Conservation (phyloP, 2,329 filamentous ascomycete genomes). For the Fusarium denticulatum region DNA sequence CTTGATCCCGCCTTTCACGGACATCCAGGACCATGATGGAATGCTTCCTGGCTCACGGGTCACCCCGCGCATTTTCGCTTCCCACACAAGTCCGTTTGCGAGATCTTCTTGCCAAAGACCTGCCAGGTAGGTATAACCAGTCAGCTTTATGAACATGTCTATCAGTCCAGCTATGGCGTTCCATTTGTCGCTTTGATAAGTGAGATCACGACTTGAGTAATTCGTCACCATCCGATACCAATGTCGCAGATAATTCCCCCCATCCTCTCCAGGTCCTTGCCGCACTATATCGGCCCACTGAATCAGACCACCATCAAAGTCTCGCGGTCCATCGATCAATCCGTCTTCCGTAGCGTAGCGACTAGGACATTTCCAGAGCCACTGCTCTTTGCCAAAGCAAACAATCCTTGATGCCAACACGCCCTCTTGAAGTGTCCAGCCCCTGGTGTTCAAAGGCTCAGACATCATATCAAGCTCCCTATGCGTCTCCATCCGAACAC, state of each 20-base stretch:
- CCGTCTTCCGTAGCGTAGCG: conserved; percentile 3
- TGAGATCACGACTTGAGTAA: neutral
- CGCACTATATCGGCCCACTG: neutral
- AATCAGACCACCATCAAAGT: neutral
- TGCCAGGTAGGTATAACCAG: neutral
- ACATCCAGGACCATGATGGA: conserved; percentile 4
- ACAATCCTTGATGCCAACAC: neutral
- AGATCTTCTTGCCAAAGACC: conserved; percentile 12
- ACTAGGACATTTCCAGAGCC: conserved; percentile 12
- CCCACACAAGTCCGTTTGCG: neutral
- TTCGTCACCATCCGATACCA: conserved; percentile 1
- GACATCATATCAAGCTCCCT: neutral
- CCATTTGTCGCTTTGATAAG: neutral
- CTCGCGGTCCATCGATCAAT: neutral
- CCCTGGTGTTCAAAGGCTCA: neutral
- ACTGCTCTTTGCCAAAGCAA: neutral
- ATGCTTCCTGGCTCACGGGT: neutral
- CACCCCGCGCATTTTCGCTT: neutral
- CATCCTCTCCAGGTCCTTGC: neutral
- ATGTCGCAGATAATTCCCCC: neutral
- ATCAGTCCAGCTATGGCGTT: conserved; percentile 2
- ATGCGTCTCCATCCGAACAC: neutral
- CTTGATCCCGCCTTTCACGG: neutral
- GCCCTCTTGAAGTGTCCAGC: conserved; percentile 7
- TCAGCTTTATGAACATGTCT: neutral